Base-by-base conservation (phyloP, 2,329 filamentous ascomycete genomes). In the Fusarium devonianum region DNA sequence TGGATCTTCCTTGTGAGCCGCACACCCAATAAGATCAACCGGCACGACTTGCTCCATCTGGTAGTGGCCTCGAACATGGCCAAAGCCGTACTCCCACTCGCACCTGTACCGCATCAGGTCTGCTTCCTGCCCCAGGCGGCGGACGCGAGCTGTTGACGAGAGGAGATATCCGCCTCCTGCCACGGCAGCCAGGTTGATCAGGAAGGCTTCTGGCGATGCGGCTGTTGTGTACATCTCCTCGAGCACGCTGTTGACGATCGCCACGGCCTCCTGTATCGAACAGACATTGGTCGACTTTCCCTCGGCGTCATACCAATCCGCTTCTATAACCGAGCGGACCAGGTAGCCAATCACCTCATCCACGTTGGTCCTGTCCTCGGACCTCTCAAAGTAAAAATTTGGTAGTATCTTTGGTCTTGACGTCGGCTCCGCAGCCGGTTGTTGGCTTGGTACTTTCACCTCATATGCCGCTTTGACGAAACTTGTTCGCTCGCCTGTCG, bases 161-260 rank as follows among this genome's bases (percentile, higher is more conserved):
- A 81, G 76, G 37, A 86, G 71, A 19, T 78, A 67, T 37, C 72
- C 75, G 4, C 79, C 79, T 7, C 84, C 83, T 1, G 77, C 78
- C 9, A 86, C 72, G 4, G 81, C 81, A 0, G 82, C 77, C 5
- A 86, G 66, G 61, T 85, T 86, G 56, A 84, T 79, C 10, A 86
- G 69, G 56, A 86, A 85, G 0, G 77, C 74, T 62, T 85, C 77
- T 5, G 79, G 76, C 9, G 75, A 79, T 1, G 72, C 68, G 0
- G 82, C 79, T 33, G 77, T 74, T 28, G 73, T 74, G 51, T 78
- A 75, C 51, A 85, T 74, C 42, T 78, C 78, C 43, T 79, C 76
- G 17, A 85, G 72, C n/a, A 80, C 75, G 32, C 77, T 72, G 48
- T 79, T 75, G 38, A 78, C 74, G n/a, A 87, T 72, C 21, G 78